Conservation (phyloP, 2,329 filamentous ascomycete genomes). For the Fusarium torulosum region DNA sequence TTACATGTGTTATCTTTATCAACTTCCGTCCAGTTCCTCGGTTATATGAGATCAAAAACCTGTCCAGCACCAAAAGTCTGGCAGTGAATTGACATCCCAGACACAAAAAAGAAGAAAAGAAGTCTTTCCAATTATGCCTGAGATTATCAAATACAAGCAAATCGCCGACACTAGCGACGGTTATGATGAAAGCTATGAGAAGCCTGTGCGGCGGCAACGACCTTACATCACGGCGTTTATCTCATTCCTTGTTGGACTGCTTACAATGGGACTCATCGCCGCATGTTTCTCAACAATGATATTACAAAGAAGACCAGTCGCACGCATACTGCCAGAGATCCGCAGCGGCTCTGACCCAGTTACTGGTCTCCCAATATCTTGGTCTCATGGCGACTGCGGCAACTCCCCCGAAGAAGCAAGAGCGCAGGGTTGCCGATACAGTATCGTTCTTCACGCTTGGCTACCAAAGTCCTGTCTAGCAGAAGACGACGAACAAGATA, state of each 20-base stretch:
- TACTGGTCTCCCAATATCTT: slow-evolving; percentile 12
- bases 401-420: slow-evolving; percentile 9
- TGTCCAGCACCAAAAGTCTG: not conserved
- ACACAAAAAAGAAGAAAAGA: not conserved
- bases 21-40: not conserved
- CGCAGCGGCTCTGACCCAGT: slow-evolving; percentile 1
- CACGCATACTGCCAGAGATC: slow-evolving; percentile 1
- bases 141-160: slow-evolving; percentile 1
- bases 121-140: not conserved
- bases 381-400: slow-evolving; percentile 14
- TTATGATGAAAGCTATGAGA: not conserved
- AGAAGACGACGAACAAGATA: slow-evolving; percentile 3
- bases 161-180: not conserved
- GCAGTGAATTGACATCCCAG: not conserved
- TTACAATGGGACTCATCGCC: not conserved
- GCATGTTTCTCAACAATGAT: not conserved
- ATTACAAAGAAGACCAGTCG: not conserved
- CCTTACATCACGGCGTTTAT: not conserved
- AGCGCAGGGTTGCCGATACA: slow-evolving; percentile 7
- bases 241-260: slow-evolving; percentile 5
- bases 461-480: slow-evolving; percentile 12
- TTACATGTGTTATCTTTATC: not conserved
- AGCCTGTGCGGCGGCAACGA: not conserved
- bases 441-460: slow-evolving; percentile 15
- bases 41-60: not conserved